Conservation (phyloP, 2,329 filamentous ascomycete species). For the Xylaria sp. region DNA sequence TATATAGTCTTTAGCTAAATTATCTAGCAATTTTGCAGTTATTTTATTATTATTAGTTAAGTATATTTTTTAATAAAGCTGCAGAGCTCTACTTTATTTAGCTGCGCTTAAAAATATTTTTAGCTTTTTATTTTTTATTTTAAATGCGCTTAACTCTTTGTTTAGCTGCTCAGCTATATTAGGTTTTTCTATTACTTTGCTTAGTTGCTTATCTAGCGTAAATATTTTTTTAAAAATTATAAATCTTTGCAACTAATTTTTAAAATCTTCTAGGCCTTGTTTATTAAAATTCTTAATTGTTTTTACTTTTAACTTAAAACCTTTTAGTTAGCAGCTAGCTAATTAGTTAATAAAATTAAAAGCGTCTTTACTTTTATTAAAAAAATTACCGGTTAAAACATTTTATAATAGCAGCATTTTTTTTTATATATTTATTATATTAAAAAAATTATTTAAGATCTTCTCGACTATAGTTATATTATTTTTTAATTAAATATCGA, state of each 20-base stretch:
- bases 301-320: background rate
- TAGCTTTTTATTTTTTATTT: background rate
- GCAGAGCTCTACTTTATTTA: too few species aligned
- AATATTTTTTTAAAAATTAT: conserved; percentile 1
- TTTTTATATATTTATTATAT: background rate
- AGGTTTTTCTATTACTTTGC: background rate
- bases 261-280: background rate
- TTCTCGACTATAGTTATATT: background rate
- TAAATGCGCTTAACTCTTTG: background rate
- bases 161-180: background rate
- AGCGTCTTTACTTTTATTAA: background rate
- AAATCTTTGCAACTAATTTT: background rate
- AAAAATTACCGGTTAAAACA: background rate
- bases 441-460: background rate
- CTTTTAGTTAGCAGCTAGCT: background rate
- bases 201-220: too few species aligned
- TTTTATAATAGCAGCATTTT: background rate
- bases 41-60: background rate
- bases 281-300: too few species aligned
- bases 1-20: background rate
- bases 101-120: too few species aligned
- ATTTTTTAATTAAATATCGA: background rate
- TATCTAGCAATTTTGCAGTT: too few species aligned
- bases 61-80: background rate
- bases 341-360: background rate